phyloP scores from a whole-genome alignment of 148 eudicot genomes.

The Camellia sinensis region DNA sequence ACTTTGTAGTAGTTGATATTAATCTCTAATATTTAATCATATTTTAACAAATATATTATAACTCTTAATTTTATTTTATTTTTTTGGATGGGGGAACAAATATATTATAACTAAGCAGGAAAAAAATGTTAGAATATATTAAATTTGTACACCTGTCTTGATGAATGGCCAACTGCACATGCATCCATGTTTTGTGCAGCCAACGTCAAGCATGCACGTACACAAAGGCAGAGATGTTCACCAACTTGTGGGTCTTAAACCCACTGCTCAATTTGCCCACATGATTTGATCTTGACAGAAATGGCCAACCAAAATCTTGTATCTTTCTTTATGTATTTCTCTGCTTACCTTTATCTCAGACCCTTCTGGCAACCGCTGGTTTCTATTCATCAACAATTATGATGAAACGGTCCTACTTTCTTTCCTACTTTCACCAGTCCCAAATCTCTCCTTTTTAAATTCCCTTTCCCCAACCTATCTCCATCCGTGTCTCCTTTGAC shows the following conservation, averaged over 20 bases:
- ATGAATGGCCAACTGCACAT: constrained; percentile 5
- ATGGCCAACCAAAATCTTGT: constrained; percentile 34
- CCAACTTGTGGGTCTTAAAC: constrained; percentile 32
- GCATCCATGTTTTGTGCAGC: neutral
- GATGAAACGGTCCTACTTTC: constrained; percentile 14
- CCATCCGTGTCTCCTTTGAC: constrained; percentile 16
- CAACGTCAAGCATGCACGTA: constrained; percentile 17
- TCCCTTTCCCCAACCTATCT: constrained; percentile 1
- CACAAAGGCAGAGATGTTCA: constrained; percentile 8
- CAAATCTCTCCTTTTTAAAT: constrained; percentile 6
- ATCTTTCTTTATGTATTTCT: constrained; percentile 28
- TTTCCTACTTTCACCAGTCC: constrained; percentile 10
- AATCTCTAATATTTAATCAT: no score
- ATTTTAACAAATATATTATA: no score
- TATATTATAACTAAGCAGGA: no score
- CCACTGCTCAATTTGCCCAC: constrained; percentile 19
- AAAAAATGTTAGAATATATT: no score
- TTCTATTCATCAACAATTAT: constrained; percentile 5
- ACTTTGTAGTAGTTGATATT: no score
- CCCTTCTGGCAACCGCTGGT: constrained; percentile 20
- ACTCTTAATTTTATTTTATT: no score
- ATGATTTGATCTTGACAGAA: constrained; percentile 26
- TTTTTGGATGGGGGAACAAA: no score
- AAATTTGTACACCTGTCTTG: neutral
- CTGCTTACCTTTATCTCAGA: constrained; percentile 22